Percentiles rank a stretch among this genome's conserved stretches.
phyloP scores from a whole-genome alignment of 257 asterid genomes.

The Petunia axillaris region DNA sequence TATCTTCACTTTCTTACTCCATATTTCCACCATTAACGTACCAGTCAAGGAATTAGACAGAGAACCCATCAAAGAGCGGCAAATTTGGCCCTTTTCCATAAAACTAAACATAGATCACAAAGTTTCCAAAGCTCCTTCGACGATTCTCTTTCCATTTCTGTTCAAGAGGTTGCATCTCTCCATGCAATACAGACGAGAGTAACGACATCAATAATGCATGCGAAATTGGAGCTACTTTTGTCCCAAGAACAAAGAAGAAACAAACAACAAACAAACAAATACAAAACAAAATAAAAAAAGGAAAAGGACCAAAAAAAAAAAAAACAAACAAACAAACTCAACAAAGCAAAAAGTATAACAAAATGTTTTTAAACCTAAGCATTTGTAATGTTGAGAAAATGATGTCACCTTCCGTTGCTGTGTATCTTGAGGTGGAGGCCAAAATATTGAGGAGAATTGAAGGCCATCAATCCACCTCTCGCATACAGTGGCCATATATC shows the following conservation, averaged over 20 bases:
- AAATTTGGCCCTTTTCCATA: too few species aligned
- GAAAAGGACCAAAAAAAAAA: neutral
- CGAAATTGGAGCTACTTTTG: neutral
- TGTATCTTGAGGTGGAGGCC: conserved; percentile 90
- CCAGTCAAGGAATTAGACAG: too few species aligned
- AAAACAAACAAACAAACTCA: neutral
- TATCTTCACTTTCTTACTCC: too few species aligned
- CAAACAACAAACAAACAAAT: neutral
- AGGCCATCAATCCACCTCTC: conserved; percentile 93
- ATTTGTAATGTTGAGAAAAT: neutral
- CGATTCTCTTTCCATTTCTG: neutral
- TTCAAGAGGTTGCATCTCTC: neutral
- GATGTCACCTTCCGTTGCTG: conserved; percentile 79
- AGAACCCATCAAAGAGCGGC: too few species aligned
- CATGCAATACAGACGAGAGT: neutral
- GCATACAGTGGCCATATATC: conserved; percentile 67
- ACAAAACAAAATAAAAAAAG: neutral
- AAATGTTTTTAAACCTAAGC: neutral
- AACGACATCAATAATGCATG: conserved; percentile 4
- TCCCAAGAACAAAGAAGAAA: neutral
- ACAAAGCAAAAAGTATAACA: neutral
- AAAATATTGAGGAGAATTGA: conserved; percentile 90
- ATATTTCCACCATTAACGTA: too few species aligned
- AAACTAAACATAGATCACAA: neutral
- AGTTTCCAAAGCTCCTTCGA: neutral